phyloP scores from a whole-genome alignment of 352 stramenopile species.

The Phytopythium chamaehyphon region DNA sequence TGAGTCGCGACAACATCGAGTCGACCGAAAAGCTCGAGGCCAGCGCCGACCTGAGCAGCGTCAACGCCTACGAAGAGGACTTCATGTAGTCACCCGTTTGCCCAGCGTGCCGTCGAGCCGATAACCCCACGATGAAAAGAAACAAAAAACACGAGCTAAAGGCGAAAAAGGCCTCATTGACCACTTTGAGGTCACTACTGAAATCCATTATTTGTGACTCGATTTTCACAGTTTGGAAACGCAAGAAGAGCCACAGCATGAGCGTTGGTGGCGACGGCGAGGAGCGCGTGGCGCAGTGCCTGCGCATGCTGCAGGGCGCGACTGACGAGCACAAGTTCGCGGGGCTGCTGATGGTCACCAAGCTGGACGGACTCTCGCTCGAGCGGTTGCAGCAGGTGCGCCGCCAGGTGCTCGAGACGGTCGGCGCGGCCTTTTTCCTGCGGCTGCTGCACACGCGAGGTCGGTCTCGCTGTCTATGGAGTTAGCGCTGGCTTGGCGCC shows the following conservation, averaged over 20 bases:
- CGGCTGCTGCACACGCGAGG: slow-evolving; percentile 75
- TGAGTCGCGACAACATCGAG: slow-evolving; percentile 70
- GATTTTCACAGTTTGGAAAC: too few relatives aligned
- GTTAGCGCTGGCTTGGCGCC: neutral
- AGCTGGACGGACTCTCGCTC: slow-evolving; percentile 44
- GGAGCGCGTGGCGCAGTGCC: slow-evolving; percentile 48
- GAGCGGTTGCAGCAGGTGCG: slow-evolving; percentile 49
- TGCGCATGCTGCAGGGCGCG: slow-evolving; percentile 62
- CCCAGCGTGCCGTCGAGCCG: too few relatives aligned
- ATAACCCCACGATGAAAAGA: too few relatives aligned
- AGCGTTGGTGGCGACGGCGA: slow-evolving; percentile 2
- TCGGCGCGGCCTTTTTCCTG: slow-evolving; percentile 72
- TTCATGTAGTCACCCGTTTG: slow-evolving; percentile 45
- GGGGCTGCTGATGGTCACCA: slow-evolving; percentile 84
- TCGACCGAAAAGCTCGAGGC: slow-evolving; percentile 33
- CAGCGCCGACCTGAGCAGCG: slow-evolving; percentile 47
- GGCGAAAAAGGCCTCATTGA: too few relatives aligned
- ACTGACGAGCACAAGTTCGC: slow-evolving; percentile 88
- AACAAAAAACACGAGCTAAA: too few relatives aligned
- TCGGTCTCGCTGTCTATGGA: slow-evolving; percentile 4
- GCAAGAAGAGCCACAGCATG: slow-evolving; percentile 8
- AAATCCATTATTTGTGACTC: too few relatives aligned
- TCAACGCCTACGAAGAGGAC: slow-evolving; percentile 77
- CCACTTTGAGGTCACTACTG: slow-evolving; percentile 2
- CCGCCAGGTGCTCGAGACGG: slow-evolving; percentile 49